These are phyloP conservation scores for Diplodia intermedia DNA, from an alignment of 2,329 filamentous ascomycete species.

Conservation along the genomic window DNA sequence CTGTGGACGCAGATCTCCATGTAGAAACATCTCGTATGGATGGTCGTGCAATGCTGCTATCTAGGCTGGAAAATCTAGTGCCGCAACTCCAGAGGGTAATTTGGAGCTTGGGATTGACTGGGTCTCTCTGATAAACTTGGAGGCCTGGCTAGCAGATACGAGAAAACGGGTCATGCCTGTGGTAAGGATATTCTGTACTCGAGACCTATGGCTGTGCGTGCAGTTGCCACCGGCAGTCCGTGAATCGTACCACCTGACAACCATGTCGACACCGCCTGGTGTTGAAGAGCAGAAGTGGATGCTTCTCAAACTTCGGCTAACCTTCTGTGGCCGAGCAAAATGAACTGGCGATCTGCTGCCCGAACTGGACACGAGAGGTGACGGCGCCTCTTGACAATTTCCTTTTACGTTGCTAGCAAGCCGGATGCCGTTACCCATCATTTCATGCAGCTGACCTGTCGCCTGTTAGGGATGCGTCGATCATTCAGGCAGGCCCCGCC, in stretches of 20 bases:
- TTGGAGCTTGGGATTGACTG: too few species aligned
- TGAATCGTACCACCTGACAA: not conserved
- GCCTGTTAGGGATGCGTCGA: not conserved
- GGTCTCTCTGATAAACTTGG: too few species aligned
- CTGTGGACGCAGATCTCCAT: too few species aligned
- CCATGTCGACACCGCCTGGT: not conserved
- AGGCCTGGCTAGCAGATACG: too few species aligned
- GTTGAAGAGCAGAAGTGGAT: not conserved
- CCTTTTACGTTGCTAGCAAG: not conserved
- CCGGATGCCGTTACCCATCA: not conserved
- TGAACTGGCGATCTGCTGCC: slow-evolving; percentile 4
- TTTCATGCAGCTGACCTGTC: not conserved
- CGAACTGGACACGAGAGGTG: not conserved
- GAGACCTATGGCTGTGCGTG: not conserved
- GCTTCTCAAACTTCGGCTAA: not conserved
- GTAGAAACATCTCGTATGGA: too few species aligned
- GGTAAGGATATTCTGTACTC: not conserved
- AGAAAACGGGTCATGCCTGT: not conserved
- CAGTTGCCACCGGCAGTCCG: not conserved
- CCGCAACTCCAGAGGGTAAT: too few species aligned
- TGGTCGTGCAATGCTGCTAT: too few species aligned
- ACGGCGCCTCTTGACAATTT: not conserved
- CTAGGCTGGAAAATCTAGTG: too few species aligned
- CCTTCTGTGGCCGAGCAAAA: not conserved
- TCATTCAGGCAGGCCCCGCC: not conserved